phyloP scores from a whole-genome alignment of 306 rosid genomes.

The Gillenia trifoliata region DNA sequence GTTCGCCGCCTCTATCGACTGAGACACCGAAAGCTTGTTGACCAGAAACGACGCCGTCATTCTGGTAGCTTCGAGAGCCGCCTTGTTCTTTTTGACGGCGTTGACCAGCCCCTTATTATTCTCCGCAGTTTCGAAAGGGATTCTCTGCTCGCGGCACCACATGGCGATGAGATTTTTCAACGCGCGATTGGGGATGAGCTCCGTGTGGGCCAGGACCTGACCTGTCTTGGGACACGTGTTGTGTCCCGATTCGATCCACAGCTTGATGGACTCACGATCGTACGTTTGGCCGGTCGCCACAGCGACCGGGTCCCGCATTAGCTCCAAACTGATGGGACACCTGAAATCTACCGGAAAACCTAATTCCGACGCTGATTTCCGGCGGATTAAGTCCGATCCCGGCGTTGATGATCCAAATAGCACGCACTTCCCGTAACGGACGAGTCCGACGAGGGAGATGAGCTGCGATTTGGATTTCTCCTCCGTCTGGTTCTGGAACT shows the following conservation, averaged over 20 bases:
- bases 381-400: not conserved
- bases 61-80: constrained; percentile 69
- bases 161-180: constrained; percentile 60
- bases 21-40: constrained; percentile 39
- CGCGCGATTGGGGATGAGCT: constrained; percentile 59
- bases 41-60: constrained; percentile 75
- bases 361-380: constrained; percentile 34
- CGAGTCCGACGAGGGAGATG: constrained; percentile 65
- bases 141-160: constrained; percentile 79
- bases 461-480: constrained; percentile 62
- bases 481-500: constrained; percentile 55
- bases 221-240: constrained; percentile 97
- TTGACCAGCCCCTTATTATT: constrained; percentile 18
- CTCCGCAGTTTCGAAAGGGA: constrained; percentile 49
- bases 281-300: constrained; percentile 98
- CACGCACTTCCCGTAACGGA: constrained; percentile 79
- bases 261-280: constrained; percentile 62
- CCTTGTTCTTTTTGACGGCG: constrained; percentile 44
- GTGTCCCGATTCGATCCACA: constrained; percentile 85
- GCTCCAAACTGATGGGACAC: constrained; percentile 76
- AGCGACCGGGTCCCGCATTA: constrained; percentile 81
- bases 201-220: constrained; percentile 63
- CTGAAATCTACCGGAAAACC: constrained; percentile 59
- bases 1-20: constrained; percentile 34
- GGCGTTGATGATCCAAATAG: constrained; percentile 73